Base-by-base conservation (phyloP, 257 asterid species). In the Solanum sejunctum region DNA sequence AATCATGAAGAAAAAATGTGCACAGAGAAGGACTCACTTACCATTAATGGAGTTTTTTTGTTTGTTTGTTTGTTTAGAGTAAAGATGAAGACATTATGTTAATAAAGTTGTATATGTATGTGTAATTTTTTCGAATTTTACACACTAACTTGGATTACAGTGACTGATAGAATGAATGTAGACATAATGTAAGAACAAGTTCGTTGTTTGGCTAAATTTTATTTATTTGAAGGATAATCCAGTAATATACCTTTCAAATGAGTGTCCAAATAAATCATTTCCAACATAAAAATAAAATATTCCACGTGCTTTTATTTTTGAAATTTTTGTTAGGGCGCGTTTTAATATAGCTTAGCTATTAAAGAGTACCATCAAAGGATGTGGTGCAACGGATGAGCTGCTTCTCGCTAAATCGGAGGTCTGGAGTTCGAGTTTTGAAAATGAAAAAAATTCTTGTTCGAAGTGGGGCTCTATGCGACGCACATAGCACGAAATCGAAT, bases 1-100 rank as follows among this genome's bases (percentile, higher is more conserved):
- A 11, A 83, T 52, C 21, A 83, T 66, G 85, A 23, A 67, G 85
- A 28, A 36, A 83, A 8, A 10, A 66, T 64, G 80, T 41, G 18
- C 61, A 64, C 80, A 66, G 15, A 11, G 75, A 43, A 26, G 16
- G 43, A 81, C 58, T 10, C 26, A 60, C 1, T 82, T 6, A 47
- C 51, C 64, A 64, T 64, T 1, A 64, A 82, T 82, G 85, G 78
- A 61, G 63, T 45, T 49, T 6, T 7, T 6, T 10, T n/a, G n/a
- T n/a, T n/a, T n/a, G n/a, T n/a, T 3, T 18, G 2, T 41, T 18
- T 2, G 0, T 1, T 9, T 7, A 21, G 49, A 69, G 64, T 47
- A 66, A 26, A 17, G 63, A 83, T 83, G 85, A 83, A 17, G 85
- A 49, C 85, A 83, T 83, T 83, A 13, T 66, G 66, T 66, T 67